Conservation (phyloP, 164 flowering plant species). For the Vitis cinerea region DNA sequence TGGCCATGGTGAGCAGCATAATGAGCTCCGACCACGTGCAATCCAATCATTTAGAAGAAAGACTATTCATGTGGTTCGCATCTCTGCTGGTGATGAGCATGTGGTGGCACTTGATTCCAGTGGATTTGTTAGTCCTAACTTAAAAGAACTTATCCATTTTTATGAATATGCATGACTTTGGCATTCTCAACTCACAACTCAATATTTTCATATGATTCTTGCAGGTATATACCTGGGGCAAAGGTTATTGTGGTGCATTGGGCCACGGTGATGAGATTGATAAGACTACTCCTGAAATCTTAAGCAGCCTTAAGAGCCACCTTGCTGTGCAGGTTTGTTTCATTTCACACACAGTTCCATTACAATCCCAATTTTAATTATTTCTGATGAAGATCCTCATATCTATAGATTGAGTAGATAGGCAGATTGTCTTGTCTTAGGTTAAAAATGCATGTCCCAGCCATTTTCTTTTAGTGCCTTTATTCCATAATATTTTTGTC, state of each 20-base stretch:
- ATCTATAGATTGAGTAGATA: not conserved
- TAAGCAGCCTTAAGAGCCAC: conserved; percentile 57
- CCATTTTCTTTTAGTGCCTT: too few species aligned
- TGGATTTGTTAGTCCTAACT: conserved; percentile 65
- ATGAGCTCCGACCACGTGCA: conserved; percentile 69
- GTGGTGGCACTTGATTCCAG: conserved; percentile 92
- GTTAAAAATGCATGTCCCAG: too few species aligned
- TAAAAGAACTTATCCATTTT: not conserved
- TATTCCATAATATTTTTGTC: too few species aligned
- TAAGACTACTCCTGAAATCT: conserved; percentile 66
- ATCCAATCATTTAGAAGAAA: conserved; percentile 70
- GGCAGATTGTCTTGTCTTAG: not conserved
- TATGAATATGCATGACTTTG: conserved; percentile 1
- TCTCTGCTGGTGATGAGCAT: conserved; percentile 97
- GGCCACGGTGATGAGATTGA: conserved; percentile 97
- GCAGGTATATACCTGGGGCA: conserved; percentile 96
- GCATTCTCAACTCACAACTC: too few species aligned
- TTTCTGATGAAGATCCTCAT: not conserved
- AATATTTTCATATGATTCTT: not conserved
- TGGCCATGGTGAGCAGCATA: conserved; percentile 92
- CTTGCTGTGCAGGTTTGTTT: conserved; percentile 72
- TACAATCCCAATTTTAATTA: not conserved
- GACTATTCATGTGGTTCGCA: conserved; percentile 66
- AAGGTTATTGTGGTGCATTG: conserved; percentile 95
- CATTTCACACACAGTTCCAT: not conserved